Base-by-base conservation (phyloP, 345 rosid genomes). In the Tarenaya hassleriana region DNA sequence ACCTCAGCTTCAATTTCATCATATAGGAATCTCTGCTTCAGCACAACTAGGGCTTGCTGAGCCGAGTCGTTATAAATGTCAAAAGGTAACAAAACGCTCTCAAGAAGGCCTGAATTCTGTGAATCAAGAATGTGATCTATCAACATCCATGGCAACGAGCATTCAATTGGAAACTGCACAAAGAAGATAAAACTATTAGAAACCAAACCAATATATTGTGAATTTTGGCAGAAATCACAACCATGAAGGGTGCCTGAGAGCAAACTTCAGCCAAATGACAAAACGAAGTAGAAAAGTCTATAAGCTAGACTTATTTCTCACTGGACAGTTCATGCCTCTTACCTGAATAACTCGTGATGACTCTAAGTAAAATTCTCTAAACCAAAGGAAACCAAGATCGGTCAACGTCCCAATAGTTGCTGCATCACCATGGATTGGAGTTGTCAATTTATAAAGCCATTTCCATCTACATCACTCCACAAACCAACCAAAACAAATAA, bases 1-100 rank as follows among this genome's bases (percentile, higher is more conserved):
- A 92, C 98, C 97, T 92, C 98, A 52, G 98, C 97, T 66, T 92
- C 98, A 74, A 92, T 83, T 81, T 92, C 98, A 80, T 92, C 98
- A 62, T 92, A 92, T 58, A 92, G 95, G 72, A 83, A 92, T 7
- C 98, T 86, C 67, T 92, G 98, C 64, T 78, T 88, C 64, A 92
- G 73, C 14, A 68, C 60, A 68, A 77, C 83, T 72, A 92, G 68
- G 56, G 98, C 98, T 70, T 85, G 95, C 79, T 92, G 98, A 62
- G 98, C 97, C 8, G 98, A 88, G 77, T 92, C 98, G 75, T 92
- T 92, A 63, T 92, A 92, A 51, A 88, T 79, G 64, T 92, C 98
- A 77, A 92, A 88, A 66, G 97, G 94, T 65, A 85, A 72, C 61
- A 92, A 73, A 57, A 83, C 79, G 70, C 94, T 92, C 73, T 92